phyloP scores from a whole-genome alignment of 192 early-diverging fungal genomes.

The Linnemannia zychae region DNA sequence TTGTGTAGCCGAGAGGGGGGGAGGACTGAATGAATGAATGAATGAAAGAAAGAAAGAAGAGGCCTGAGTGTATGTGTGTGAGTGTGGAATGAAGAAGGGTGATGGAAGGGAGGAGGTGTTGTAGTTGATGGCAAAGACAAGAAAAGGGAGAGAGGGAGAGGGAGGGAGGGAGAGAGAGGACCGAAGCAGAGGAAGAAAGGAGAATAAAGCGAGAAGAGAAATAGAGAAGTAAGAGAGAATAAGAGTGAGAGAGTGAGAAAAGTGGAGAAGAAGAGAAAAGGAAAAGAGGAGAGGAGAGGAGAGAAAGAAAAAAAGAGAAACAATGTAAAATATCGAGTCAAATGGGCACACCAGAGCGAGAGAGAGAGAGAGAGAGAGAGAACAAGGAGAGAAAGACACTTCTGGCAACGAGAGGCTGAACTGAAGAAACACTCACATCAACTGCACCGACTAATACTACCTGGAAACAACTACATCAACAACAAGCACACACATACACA shows the following conservation, averaged over 20 bases:
- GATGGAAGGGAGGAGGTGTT: background rate
- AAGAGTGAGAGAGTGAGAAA: background rate
- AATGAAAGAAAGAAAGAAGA: background rate
- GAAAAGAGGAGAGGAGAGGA: background rate
- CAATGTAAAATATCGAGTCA: background rate
- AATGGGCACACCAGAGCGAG: background rate
- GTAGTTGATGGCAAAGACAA: background rate
- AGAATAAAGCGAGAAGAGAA: background rate
- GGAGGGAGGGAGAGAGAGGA: background rate
- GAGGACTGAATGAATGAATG: background rate
- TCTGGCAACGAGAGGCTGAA: no score
- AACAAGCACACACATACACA: no score
- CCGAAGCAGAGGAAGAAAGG: background rate
- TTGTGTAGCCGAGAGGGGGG: background rate
- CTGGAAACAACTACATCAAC: no score
- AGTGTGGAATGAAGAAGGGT: background rate
- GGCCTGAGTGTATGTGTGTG: no score
- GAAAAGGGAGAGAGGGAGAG: background rate
- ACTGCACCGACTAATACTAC: no score
- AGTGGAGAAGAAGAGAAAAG: background rate
- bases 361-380: background rate
- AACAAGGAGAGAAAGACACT: no score
- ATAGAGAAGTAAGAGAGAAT: background rate
- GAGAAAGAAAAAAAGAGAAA: background rate
- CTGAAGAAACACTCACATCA: no score